Evolutionary conservation across 1,284 basidiomycete genomes (phyloP), one percentile per base, ranked within the genome.

Genomic region (Apiotrichum porosum): DNA sequence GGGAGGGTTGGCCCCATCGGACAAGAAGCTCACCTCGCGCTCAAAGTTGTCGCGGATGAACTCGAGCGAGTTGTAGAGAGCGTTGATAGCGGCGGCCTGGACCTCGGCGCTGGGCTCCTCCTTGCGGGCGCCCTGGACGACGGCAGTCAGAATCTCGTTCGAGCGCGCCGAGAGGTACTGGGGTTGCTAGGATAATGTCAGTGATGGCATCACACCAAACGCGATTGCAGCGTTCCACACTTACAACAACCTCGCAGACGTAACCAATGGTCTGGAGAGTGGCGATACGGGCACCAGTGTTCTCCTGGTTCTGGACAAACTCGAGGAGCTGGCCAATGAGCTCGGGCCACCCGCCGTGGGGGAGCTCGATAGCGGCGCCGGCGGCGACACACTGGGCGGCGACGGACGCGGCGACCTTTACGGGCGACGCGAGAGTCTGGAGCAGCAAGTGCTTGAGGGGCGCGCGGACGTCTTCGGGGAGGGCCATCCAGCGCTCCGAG

Each of bases 11-110:
- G n/a, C n/a, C n/a, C 36, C 32, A 28, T 36, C 34, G 44, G 24
- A 32, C 6, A 31, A 42, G 12, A 17, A 22, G 63, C 81, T 49
- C 58, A 91, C 91, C 79, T 97, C 92, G 50, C 91, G 84, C 61
- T 97, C 91, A 74, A 99, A 97, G 77, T 99, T 99, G 65, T 93
- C 90, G 50, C 89, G 83, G 44, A 98, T 89, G 68, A 99, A 99
- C 72, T 97, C 93, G 45, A 99, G 82, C 23, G 94, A 97, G 77
- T 98, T 97, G 76, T 82, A 87, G 24, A 99, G 78, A 0, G 94
- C 92, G 66, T 87, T 84, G 61, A 97, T 85, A 9, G 95, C 95
- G 35, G 94, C 90, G n/a, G 88, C 77, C 65, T 97, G 95, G 17
- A 98, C 94, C 2, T 97, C 92, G 24, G 80, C 62, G n/a, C 88